phyloP scores from a whole-genome alignment of 176 grass and related monocot genomes.

The Microstegium vimineum region DNA sequence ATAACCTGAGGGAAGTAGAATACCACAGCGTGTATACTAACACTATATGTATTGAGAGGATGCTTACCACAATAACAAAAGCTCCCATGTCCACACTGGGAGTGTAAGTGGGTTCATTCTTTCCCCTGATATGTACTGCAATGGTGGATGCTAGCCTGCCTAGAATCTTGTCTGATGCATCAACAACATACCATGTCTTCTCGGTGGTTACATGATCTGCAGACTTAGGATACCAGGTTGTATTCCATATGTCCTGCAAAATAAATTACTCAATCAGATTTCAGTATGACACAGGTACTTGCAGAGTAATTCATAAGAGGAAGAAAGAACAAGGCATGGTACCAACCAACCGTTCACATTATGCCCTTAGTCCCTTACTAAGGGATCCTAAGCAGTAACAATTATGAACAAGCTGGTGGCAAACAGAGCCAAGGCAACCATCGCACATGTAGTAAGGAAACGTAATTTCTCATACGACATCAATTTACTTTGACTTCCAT shows the following conservation, averaged over 20 bases:
- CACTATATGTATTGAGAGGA: not conserved
- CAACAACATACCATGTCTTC: conserved; percentile 98
- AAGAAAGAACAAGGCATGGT: not conserved
- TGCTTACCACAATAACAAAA: conserved; percentile 95
- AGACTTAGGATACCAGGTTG: conserved; percentile 93
- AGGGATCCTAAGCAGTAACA: not conserved
- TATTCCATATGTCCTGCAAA: conserved; percentile 95
- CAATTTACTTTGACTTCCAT: not conserved
- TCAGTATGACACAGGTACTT: not conserved
- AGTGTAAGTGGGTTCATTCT: conserved; percentile 92
- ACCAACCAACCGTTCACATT: not conserved
- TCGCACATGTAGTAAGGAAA: not conserved
- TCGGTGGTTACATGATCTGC: conserved; percentile 88
- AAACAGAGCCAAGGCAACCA: not conserved
- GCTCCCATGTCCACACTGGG: conserved; percentile 99
- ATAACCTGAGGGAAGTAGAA: not conserved
- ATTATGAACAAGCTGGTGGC: not conserved
- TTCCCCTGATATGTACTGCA: conserved; percentile 96
- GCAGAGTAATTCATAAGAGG: not conserved
- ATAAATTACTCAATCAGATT: conserved; percentile 17
- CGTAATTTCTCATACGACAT: not conserved
- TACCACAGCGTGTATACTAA: not conserved
- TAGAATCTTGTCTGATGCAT: conserved; percentile 87
- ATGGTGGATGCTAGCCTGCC: conserved; percentile 91
- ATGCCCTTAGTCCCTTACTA: not conserved